These are phyloP conservation scores for Rhodamnia argentea DNA, from an alignment of 345 rosid genomes.

Conservation along the genomic window DNA sequence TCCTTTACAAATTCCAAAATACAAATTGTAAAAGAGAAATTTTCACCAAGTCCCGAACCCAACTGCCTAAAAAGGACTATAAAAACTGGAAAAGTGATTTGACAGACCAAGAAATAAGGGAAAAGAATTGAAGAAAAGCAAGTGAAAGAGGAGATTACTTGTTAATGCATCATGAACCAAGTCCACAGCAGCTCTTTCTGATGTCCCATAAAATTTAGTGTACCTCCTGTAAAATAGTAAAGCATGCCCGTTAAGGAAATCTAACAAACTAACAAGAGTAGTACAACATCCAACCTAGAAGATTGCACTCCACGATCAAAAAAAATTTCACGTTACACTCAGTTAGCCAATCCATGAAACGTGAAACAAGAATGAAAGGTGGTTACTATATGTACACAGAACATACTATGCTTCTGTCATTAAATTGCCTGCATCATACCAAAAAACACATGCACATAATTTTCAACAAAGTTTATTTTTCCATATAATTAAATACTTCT, in stretches of 20 bases:
- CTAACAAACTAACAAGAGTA: background rate
- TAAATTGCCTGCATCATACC: background rate
- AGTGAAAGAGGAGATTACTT: slow-evolving; percentile 25
- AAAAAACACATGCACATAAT: background rate
- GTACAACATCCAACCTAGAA: background rate
- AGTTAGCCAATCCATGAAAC: background rate
- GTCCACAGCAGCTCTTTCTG: slow-evolving; percentile 71
- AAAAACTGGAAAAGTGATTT: background rate
- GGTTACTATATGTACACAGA: background rate
- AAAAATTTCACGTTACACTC: background rate
- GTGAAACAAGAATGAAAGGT: background rate
- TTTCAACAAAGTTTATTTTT: background rate
- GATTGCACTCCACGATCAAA: background rate
- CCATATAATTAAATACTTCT: background rate
- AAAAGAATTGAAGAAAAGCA: background rate
- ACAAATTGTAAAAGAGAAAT: background rate
- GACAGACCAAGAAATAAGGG: slow-evolving; percentile 5
- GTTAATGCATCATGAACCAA: slow-evolving; percentile 89
- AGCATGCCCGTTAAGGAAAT: background rate
- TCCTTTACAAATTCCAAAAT: background rate
- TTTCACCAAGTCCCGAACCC: background rate
- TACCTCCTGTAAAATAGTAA: slow-evolving; percentile 52
- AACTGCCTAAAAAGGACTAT: background rate
- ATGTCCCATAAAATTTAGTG: slow-evolving; percentile 88
- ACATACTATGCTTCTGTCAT: background rate